Conservation (phyloP, 768 basidiomycete genomes). For the Hericium coralloides region DNA sequence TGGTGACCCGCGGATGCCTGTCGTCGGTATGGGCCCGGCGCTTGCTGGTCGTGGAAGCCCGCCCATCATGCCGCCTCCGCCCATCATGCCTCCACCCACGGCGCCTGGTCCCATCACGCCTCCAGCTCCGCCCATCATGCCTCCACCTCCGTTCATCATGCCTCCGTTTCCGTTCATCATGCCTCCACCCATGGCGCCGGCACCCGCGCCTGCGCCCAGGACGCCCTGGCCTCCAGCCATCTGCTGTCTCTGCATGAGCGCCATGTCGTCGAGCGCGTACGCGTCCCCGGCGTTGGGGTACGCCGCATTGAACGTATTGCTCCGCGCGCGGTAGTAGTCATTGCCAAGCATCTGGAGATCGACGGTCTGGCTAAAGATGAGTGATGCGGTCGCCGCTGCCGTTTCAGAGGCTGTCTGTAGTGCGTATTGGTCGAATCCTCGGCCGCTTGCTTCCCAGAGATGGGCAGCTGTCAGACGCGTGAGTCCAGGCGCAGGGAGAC, state of each 20-base stretch:
- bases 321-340: slow-evolving; percentile 5
- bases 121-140: not conserved
- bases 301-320: slow-evolving; percentile 2
- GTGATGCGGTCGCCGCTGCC: slow-evolving; percentile 8
- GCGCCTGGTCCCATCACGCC: not conserved
- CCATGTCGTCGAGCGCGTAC: not conserved
- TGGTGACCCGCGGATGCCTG: not conserved
- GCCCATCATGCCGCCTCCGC: not conserved
- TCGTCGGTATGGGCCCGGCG: not conserved
- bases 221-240: not conserved
- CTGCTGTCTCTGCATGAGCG: not conserved
- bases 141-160: not conserved
- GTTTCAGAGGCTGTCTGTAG: slow-evolving; percentile 6
- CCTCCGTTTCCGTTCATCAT: too few species aligned
- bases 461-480: slow-evolving; percentile 37
- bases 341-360: slow-evolving; percentile 1
- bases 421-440: slow-evolving; percentile 21
- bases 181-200: not conserved
- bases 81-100: not conserved
- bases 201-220: not conserved
- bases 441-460: slow-evolving; percentile 42
- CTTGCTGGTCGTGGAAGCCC: not conserved
- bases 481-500: slow-evolving; percentile 1
- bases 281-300: not conserved
- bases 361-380: slow-evolving; percentile 3